Conservation (phyloP, 768 basidiomycete genomes). For the Suillus ampliporus region DNA sequence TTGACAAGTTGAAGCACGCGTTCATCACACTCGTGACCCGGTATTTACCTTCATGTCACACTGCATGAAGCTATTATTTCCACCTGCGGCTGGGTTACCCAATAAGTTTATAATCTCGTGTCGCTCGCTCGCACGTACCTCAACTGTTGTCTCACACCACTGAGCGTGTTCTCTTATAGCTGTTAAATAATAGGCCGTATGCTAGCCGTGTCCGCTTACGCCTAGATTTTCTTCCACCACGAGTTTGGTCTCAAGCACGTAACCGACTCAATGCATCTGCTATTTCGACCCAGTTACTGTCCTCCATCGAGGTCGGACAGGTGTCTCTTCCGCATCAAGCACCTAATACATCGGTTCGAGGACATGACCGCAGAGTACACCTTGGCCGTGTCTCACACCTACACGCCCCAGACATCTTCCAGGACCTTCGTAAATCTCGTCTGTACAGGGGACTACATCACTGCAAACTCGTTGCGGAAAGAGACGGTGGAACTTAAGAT, state of each 20-base stretch:
- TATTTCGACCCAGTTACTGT: constrained; percentile 33
- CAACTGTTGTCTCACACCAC: too few relatives aligned
- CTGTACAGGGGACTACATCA: constrained; percentile 20
- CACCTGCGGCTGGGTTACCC: too few relatives aligned
- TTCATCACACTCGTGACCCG: too few relatives aligned
- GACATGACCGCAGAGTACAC: constrained; percentile 40
- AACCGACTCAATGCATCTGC: constrained; percentile 30
- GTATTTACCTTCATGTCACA: too few relatives aligned
- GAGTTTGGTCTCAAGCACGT: constrained; percentile 24
- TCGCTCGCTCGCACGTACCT: too few relatives aligned
- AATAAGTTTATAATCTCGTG: too few relatives aligned
- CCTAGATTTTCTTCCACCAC: constrained; percentile 18
- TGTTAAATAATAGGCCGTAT: too few relatives aligned
- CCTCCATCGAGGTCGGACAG: constrained; percentile 40
- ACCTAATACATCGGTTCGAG: constrained; percentile 44
- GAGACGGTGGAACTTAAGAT: constrained; percentile 46
- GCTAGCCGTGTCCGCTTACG: constrained; percentile 22
- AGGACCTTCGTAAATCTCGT: constrained; percentile 31
- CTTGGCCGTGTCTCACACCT: constrained; percentile 18
- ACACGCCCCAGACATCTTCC: constrained; percentile 30
- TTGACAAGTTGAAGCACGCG: too few relatives aligned
- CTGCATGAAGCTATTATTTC: too few relatives aligned
- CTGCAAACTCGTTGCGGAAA: constrained; percentile 42
- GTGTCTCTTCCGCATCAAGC: constrained; percentile 39
- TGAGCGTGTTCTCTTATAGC: too few relatives aligned